phyloP scores from a whole-genome alignment of 345 rosid species.

The Boechera stricta region DNA sequence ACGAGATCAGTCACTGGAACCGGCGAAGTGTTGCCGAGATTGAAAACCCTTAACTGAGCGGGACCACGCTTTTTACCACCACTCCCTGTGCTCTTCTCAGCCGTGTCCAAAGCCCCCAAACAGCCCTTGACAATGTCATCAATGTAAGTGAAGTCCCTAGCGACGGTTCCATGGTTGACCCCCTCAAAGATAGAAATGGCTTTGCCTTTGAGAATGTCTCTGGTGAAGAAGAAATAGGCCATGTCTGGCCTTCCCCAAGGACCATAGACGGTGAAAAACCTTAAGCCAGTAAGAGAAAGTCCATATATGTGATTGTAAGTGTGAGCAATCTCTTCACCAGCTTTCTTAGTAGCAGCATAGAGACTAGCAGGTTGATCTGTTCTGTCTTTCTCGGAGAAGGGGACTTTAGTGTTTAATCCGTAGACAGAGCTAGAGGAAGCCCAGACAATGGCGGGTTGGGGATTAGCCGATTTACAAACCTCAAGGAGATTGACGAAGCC shows the following conservation, averaged over 20 bases:
- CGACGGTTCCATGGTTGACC: conserved; percentile 49
- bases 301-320: conserved; percentile 62
- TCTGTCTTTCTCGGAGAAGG: conserved; percentile 59
- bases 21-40: conserved; percentile 92
- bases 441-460: conserved; percentile 62
- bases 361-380: conserved; percentile 60
- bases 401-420: conserved; percentile 56
- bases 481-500: conserved; percentile 60
- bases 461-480: conserved; percentile 52
- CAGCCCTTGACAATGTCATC: conserved; percentile 96
- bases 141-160: conserved; percentile 62
- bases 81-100: conserved; percentile 88
- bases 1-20: conserved; percentile 80
- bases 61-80: conserved; percentile 89
- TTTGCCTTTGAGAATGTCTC: conserved; percentile 57
- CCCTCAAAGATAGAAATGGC: conserved; percentile 50
- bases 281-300: conserved; percentile 54
- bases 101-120: conserved; percentile 81
- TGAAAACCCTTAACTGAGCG: conserved; percentile 86
- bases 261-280: conserved; percentile 61
- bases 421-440: conserved; percentile 68
- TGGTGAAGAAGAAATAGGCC: conserved; percentile 65
- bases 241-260: conserved; percentile 65
- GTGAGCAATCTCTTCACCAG: conserved; percentile 63
- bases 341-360: conserved; percentile 65